Evolutionary conservation across 2,329 filamentous ascomycete species (phyloP).

Genomic region (Fusarium graminum): DNA sequence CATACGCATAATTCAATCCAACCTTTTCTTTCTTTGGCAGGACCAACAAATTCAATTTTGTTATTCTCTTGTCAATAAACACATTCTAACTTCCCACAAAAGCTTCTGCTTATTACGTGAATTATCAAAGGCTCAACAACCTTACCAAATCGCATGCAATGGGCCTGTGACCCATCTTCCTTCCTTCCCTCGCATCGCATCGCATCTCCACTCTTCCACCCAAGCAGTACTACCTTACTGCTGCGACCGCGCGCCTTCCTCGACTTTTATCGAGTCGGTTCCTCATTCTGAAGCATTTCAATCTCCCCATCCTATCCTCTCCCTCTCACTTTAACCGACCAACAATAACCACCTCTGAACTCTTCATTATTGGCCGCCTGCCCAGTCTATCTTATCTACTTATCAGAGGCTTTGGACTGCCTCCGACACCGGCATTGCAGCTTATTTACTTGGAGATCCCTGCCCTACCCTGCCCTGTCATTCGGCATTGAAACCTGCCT

Average conservation of each 20-base stretch:
- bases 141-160: background rate
- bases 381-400: background rate
- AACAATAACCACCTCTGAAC: background rate
- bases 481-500: slow-evolving; percentile 36
- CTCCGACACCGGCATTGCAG: slow-evolving; percentile 34
- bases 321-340: background rate
- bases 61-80: slow-evolving; percentile 1
- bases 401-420: background rate
- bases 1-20: slow-evolving; percentile 11
- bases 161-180: slow-evolving; percentile 8
- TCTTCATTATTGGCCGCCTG: background rate
- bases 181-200: background rate
- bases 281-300: background rate
- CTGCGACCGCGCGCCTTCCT: slow-evolving; percentile 28
- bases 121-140: background rate
- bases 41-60: slow-evolving; percentile 30
- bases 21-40: background rate
- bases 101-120: background rate
- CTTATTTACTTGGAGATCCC: slow-evolving; percentile 30
- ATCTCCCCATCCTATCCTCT: background rate
- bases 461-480: slow-evolving; percentile 36
- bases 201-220: slow-evolving; percentile 47
- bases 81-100: background rate
- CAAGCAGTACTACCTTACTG: background rate
- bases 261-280: slow-evolving; percentile 26